phyloP scores from a whole-genome alignment of 176 grass and related monocot genomes.

The Oryza glaberrima region DNA sequence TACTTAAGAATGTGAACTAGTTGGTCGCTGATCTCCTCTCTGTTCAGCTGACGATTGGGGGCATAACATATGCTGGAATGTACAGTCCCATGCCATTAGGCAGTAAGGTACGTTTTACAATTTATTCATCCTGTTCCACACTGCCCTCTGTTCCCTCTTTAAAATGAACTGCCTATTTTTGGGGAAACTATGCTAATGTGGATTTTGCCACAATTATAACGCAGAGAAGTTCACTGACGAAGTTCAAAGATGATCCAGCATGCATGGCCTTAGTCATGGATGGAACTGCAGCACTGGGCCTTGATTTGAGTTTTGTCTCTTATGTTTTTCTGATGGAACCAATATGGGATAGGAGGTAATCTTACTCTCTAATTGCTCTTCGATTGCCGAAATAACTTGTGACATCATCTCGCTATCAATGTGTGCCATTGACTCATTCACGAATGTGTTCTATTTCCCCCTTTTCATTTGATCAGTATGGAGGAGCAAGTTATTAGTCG shows the following conservation, averaged over 20 bases:
- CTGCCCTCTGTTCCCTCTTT: not conserved
- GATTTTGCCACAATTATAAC: conserved; percentile 42
- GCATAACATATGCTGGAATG: conserved; percentile 83
- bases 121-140: not conserved
- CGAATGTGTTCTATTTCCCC: not conserved
- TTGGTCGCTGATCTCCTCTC: conserved; percentile 38
- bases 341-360: conserved; percentile 97
- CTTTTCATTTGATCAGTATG: conserved; percentile 65
- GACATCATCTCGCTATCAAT: not conserved
- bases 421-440: not conserved
- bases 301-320: conserved; percentile 96
- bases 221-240: conserved; percentile 77
- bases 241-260: conserved; percentile 80
- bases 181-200: conserved; percentile 10
- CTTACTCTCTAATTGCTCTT: not conserved
- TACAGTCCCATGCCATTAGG: conserved; percentile 91
- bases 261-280: conserved; percentile 96
- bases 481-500: conserved; percentile 97
- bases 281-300: conserved; percentile 92
- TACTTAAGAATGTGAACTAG: conserved; percentile 13
- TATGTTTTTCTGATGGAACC: conserved; percentile 98
- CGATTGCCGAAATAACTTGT: not conserved
- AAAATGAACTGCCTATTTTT: conserved; percentile 15
- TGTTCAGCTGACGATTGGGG: conserved; percentile 76
- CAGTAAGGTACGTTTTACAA: conserved; percentile 62